Percentiles rank a stretch among this genome's conserved stretches.
Conservation (phyloP, 352 stramenopile genomes). For the Pythium catenulatum region DNA sequence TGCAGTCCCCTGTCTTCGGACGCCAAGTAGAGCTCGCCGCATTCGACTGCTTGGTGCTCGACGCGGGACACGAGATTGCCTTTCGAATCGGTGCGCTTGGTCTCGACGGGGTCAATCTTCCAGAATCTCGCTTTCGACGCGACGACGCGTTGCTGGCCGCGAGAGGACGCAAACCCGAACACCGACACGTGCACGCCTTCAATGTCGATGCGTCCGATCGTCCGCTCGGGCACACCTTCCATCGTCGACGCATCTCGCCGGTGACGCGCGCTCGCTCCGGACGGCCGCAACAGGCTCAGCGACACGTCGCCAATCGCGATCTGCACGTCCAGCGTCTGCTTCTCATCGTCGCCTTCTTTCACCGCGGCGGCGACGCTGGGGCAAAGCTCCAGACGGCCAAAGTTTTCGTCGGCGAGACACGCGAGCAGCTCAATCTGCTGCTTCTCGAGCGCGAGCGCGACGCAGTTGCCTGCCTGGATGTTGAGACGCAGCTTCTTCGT, state of each 20-base stretch:
- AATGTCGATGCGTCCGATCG: slow-evolving; percentile 70
- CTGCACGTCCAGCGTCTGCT: slow-evolving; percentile 68
- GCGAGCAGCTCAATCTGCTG: slow-evolving; percentile 80
- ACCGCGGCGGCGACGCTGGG: background rate
- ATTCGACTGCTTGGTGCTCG: slow-evolving; percentile 53
- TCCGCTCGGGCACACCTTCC: slow-evolving; percentile 53
- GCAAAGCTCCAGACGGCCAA: slow-evolving; percentile 57
- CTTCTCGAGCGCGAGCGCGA: slow-evolving; percentile 72
- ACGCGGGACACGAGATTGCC: background rate
- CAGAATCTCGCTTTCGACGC: slow-evolving; percentile 70
- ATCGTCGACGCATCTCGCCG: slow-evolving; percentile 24
- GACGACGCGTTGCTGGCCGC: slow-evolving; percentile 72
- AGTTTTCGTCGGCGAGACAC: slow-evolving; percentile 83
- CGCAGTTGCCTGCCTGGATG: slow-evolving; percentile 22
- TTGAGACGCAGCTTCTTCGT: slow-evolving; percentile 35
- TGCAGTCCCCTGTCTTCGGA: slow-evolving; percentile 28
- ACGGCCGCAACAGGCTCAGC: slow-evolving; percentile 63
- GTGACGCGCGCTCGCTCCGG: background rate
- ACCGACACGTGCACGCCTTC: slow-evolving; percentile 67
- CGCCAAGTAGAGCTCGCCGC: slow-evolving; percentile 65
- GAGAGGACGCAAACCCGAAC: slow-evolving; percentile 70
- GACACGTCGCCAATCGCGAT: slow-evolving; percentile 72
- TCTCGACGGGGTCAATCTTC: slow-evolving; percentile 68
- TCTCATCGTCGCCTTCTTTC: slow-evolving; percentile 65
- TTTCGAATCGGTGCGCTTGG: background rate